Percentiles rank a stretch among this genome's conserved stretches.
phyloP scores from a whole-genome alignment of 306 rosid species.

The Delonix regia region DNA sequence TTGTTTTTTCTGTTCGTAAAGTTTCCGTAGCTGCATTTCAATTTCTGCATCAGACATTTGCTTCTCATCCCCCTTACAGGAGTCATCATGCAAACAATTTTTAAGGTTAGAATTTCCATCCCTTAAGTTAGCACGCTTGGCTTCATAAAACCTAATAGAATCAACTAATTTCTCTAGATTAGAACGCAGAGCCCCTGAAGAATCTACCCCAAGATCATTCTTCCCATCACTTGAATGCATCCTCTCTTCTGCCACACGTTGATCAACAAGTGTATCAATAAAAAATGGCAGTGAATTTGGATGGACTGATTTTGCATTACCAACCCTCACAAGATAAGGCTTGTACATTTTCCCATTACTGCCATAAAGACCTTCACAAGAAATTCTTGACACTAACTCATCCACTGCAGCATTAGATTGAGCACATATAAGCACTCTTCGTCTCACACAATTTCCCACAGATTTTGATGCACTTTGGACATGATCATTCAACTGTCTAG shows the following conservation, averaged over 20 bases:
- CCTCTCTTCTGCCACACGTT: constrained; percentile 77
- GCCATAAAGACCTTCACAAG: constrained; percentile 77
- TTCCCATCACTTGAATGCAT: constrained; percentile 59
- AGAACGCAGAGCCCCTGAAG: constrained; percentile 66
- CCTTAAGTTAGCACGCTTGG: constrained; percentile 74
- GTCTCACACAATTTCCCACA: constrained; percentile 52
- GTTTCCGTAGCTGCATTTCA: constrained; percentile 63
- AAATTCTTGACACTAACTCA: constrained; percentile 92
- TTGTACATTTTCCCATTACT: constrained; percentile 77
- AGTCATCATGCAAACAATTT: constrained; percentile 47
- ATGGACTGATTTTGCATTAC: constrained; percentile 88
- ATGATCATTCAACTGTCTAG: constrained; percentile 71
- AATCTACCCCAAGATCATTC: constrained; percentile 53
- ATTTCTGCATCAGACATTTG: constrained; percentile 71
- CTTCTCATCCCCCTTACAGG: constrained; percentile 53
- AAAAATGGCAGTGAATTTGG: constrained; percentile 87
- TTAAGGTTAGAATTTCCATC: constrained; percentile 60
- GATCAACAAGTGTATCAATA: constrained; percentile 92
- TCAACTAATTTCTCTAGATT: constrained; percentile 80
- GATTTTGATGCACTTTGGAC: constrained; percentile 53
- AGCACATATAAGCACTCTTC: constrained; percentile 94
- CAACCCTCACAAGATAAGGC: constrained; percentile 98
- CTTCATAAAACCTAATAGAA: constrained; percentile 77
- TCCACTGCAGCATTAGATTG: constrained; percentile 99
- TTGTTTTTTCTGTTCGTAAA: constrained; percentile 85